Evolutionary conservation across 371 early-diverging fungal genomes (phyloP), one percentile per base, ranked within the genome.

Genomic region (Thermomucor indicae-seudaticae): DNA sequence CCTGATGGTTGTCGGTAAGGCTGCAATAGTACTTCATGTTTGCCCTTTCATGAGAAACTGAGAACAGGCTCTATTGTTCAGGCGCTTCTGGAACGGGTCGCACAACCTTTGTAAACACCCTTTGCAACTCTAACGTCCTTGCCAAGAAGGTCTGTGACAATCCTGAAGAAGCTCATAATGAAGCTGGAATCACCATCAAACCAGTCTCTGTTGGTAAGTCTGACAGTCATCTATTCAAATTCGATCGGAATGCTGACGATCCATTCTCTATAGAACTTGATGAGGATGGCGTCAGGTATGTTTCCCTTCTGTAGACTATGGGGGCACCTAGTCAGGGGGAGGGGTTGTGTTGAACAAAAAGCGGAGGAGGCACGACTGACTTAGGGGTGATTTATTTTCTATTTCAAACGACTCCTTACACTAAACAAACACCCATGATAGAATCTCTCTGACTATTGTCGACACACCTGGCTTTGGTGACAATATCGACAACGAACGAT

Each of bases 391-490:
- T n/a, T n/a, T n/a, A n/a, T 14, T 37, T 37, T 14, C 37, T 19
- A 37, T 37, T 37, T 19, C 19, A 37, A 19, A 37, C 19, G 19
- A 5, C 12, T 34, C 14, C 34, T 46, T 29, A 32, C n/a, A n/a
- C n/a, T n/a, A 25, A 27, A 24, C n/a, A 20, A 31, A 22, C 3
- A 4, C 22, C n/a, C 31, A 24, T 31, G n/a, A 11, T 49, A 65
- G 72, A 51, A 79, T 82, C 47, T 78, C 86, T 19, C 73, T 92
- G 42, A 91, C 90, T 4, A 83, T 93, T 47, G 88, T 97, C 29
- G 97, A 98, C 67, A 96, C 97, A 14, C 97, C 98, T 27, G 98
- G 97, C 2, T 96, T 95, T 71, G 97, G 95, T 52, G 95, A 96
- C 72, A 87, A 84, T 61, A 86, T 89, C 53, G 87, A 90, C 67